Evolutionary conservation across 306 rosid genomes (phyloP), one percentile per base, ranked within the genome.

Genomic region (Lathyrus tuberosus): DNA sequence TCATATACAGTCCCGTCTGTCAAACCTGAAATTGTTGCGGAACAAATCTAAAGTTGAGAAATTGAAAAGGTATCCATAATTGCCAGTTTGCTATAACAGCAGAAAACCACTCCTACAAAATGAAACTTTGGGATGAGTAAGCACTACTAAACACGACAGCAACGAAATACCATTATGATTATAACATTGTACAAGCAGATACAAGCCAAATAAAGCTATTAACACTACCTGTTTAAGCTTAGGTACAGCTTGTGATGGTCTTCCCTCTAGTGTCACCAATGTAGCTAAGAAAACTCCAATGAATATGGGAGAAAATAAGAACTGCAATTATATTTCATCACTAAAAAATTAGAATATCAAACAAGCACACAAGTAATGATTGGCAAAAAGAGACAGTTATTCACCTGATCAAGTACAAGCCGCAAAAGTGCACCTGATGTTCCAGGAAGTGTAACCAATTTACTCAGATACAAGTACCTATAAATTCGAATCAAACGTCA

Each of bases 1-100:
- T 24, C 63, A 47, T 26, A 60, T 51, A 62, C 28, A 15, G 43
- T 67, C 22, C 37, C 11, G 75, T 59, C 58, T 41, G 70, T 62
- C 88, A 75, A 81, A 87, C 97, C 97, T 92, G 95, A 83, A 92
- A 89, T 69, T 91, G 99, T 63, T 94, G 99, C 1, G 99, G 99
- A 63, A 94, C 95, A 78, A 87, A 94, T 85, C 96, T 85, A 33
- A 94, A 94, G 86, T 94, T 94, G 82, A 94, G 78, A 83, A 94
- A 94, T 51, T 94, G 99, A 76, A 94, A 94, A 75, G 97, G 99
- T 79, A 94, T 88, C 99, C 99, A 94, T 22, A 94, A 84, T 70
- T 88, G 85, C 99, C 99, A 94, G 79, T 94, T 94, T 58, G 89
- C 99, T 59, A 91, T 26, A 68, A 91, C 91, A 72, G 89, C 74